Evolutionary conservation across 2,329 filamentous ascomycete genomes (phyloP), one percentile per base, ranked within the genome.

Genomic region (Aspergillus alliaceus): DNA sequence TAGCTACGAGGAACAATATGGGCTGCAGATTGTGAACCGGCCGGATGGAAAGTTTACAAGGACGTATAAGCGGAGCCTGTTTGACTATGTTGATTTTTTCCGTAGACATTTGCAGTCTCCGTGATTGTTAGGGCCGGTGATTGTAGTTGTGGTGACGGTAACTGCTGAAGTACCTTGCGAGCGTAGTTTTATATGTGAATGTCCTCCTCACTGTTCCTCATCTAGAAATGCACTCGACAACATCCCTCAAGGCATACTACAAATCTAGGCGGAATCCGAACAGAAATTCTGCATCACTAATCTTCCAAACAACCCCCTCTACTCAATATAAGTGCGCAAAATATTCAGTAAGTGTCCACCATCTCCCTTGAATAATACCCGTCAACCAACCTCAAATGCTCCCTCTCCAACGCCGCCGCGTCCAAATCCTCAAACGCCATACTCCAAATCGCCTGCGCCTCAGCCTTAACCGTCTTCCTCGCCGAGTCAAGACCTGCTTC

Each of bases 61-160:
- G 24, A 66, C 73, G 37, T 85, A 80, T 53, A 86, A 85, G 72
- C 83, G 82, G 73, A 84, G 81, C 50, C 83, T 85, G 62, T 85
- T 85, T 63, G 82, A 85, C 53, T 66, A 81, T 62, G 80, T 84
- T 15, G 81, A 84, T 62, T 84, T 84, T 57, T 56, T 56, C 8
- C 49, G 34, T 18, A 27, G 46, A 9, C 49, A 56, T 48, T 20
- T 56, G 20, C 20, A 22, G 39, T 14, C 9, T 42, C 8, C 18
- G 20, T 42, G 39, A 42, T 18, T 35, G 32, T 6, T 22, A 24
- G 39, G 39, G 2, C 20, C 12, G 12, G 39, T 42, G 20, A 3
- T 6, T 3, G 12, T 22, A 24, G 12, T 11, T 14, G 7, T 22
- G 20, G 39, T n/a, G n/a, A n/a, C n/a, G n/a, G n/a, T n/a, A n/a